Base-by-base conservation (phyloP, 176 grass and related monocot genomes). In the Elymus sibiricus region DNA sequence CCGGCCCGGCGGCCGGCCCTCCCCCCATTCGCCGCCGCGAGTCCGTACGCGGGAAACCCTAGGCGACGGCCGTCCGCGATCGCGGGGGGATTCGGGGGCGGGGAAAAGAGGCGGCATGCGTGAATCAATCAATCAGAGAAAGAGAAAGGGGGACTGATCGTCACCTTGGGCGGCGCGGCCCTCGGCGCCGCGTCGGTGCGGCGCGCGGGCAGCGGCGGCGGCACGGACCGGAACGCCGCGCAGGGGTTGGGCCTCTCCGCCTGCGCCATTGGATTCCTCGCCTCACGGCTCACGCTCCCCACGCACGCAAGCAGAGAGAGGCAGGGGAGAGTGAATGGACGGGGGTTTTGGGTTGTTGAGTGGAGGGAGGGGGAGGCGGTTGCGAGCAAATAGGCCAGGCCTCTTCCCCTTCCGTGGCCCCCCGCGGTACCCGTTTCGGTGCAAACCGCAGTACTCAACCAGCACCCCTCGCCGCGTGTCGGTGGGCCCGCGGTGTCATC, bases 141-240 rank as follows among this genome's bases (percentile, higher is more conserved):
- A 9, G 17, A 12, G 46, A 29, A 17, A 58, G 14, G 25, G 22
- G 25, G 68, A 38, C 17, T 5, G 49, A 53, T 53, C 49, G 49
- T 53, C 49, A 90, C 89, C 84, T 90, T 87, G 74, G 86, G 79
- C 84, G 82, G 72, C 2, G 38, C 73, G 7, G 43, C 15, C 43
- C 74, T 65, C 65, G 74, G n/a, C 63, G 79, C 27, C 9, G 42
- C 76, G 77, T 15, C 16, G 55, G 19, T n/a, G 55, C 76, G 74
- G 12, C 56, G 26, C 4, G 53, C 75, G 14, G 7, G 72, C 29
- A 17, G 21, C 59, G 32, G 56, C 21, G 46, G 76, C 26, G 79
- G 76, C 26, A 63, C 10, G 13, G 70, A 22, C 24, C 65, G 56
- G 55, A 70, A 12, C 5, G 55, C 35, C 75, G 49, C 21, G 11